Evolutionary conservation across 1,284 basidiomycete species (phyloP).

Genomic region (Boletus sp.): DNA sequence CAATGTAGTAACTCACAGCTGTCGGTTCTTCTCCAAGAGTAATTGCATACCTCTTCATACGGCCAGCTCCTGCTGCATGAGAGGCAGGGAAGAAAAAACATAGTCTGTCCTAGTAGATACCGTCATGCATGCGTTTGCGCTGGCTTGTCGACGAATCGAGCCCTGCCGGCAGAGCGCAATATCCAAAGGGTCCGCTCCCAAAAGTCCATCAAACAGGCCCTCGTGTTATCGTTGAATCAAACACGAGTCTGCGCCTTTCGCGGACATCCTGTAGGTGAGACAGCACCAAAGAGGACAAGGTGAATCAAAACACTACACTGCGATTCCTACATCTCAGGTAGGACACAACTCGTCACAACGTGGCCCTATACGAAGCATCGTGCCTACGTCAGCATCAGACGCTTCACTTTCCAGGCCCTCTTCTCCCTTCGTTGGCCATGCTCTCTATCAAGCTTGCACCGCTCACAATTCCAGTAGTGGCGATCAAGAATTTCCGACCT

Average conservation of each 20-base stretch:
- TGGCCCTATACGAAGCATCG: slow-evolving; percentile 3
- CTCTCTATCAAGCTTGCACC: slow-evolving; percentile 71
- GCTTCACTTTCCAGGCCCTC: slow-evolving; percentile 20
- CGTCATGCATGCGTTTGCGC: too few species aligned
- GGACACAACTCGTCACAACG: slow-evolving; percentile 7
- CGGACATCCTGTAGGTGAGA: slow-evolving; percentile 16
- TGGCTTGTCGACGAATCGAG: too few species aligned
- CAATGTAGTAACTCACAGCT: slow-evolving; percentile 6
- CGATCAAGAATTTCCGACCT: slow-evolving; percentile 84
- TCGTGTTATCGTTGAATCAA: slow-evolving; percentile 32
- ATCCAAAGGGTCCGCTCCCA: slow-evolving; percentile 28
- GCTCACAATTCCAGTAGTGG: slow-evolving; percentile 84
- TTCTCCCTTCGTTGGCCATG: slow-evolving; percentile 46
- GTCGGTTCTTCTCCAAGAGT: neutral
- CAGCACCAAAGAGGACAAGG: slow-evolving; percentile 6
- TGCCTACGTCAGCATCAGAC: slow-evolving; percentile 13
- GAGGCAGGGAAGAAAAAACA: slow-evolving; percentile 1
- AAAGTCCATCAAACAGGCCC: slow-evolving; percentile 36
- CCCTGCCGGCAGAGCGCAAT: neutral
- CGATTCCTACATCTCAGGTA: slow-evolving; percentile 13
- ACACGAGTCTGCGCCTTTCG: slow-evolving; percentile 1
- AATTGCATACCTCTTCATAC: slow-evolving; percentile 8
- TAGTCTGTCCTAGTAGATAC: too few species aligned
- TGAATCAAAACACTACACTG: slow-evolving; percentile 15
- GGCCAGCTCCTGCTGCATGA: slow-evolving; percentile 1